These are phyloP conservation scores for Populus hybrid DNA, from an alignment of 441 rosid species.

Conservation along the genomic window DNA sequence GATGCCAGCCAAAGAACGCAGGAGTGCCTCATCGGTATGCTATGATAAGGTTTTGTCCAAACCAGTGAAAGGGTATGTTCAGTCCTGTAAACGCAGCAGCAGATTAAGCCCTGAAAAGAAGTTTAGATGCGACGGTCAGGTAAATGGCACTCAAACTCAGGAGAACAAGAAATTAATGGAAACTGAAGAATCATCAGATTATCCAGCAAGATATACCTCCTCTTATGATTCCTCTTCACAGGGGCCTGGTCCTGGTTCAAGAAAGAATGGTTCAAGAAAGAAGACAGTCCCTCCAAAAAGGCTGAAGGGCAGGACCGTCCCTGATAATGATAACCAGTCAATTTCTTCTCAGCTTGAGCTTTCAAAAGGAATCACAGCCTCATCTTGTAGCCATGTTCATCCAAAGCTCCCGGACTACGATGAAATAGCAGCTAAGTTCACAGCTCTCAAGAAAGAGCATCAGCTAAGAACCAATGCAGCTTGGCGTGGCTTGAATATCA, in stretches of 20 bases:
- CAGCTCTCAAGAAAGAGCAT: conserved; percentile 26
- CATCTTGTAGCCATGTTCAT: conserved; percentile 22
- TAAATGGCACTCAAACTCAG: not conserved
- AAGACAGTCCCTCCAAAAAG: not conserved
- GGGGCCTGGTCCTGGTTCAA: not conserved
- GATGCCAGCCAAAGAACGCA: not conserved
- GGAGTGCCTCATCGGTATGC: not conserved
- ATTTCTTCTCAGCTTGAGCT: conserved; percentile 1
- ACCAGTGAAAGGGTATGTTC: too few species aligned
- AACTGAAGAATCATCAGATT: conserved; percentile 1
- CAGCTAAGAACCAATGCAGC: conserved; percentile 8
- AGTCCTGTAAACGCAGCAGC: too few species aligned
- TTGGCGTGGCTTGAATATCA: not conserved
- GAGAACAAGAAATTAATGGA: not conserved
- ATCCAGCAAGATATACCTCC: not conserved
- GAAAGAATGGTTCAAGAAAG: not conserved
- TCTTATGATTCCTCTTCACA: not conserved
- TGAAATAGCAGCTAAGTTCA: conserved; percentile 25
- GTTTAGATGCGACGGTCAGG: not conserved
- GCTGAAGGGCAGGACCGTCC: not conserved
- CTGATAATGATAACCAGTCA: not conserved
- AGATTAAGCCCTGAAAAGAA: too few species aligned
- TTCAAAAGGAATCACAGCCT: not conserved
- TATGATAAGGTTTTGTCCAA: too few species aligned
- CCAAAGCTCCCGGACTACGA: conserved; percentile 32